Conservation (phyloP, 177 flowering plant genomes). For the Vitis hybrid region DNA sequence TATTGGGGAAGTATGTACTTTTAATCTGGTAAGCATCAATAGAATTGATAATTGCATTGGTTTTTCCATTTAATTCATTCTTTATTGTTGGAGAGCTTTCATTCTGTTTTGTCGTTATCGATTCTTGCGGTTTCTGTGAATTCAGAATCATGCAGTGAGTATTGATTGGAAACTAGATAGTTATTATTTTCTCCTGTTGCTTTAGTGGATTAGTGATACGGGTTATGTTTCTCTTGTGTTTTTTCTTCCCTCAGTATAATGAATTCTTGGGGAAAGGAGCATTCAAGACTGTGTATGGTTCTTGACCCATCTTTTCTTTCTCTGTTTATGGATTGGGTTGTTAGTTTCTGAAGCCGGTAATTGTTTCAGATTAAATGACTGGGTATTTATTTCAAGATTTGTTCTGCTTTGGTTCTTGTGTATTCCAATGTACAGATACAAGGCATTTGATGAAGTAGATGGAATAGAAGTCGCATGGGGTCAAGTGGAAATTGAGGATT, state of each 20-base stretch:
- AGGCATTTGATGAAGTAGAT: slow-evolving; percentile 83
- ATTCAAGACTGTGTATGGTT: slow-evolving; percentile 87
- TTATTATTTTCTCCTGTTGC: background rate
- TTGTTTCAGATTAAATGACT: background rate
- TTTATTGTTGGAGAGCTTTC: background rate
- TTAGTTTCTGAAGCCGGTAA: background rate
- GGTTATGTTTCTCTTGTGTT: slow-evolving; percentile 13
- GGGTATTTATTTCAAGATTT: background rate
- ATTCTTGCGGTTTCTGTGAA: background rate
- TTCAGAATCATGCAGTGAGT: background rate
- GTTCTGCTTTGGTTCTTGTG: slow-evolving; percentile 9
- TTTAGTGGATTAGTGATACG: slow-evolving; percentile 1
- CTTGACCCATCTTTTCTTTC: slow-evolving; percentile 15
- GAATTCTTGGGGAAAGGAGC: slow-evolving; percentile 86
- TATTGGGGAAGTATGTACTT: too few relatives aligned
- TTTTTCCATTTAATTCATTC: background rate
- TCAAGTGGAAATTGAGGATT: slow-evolving; percentile 60
- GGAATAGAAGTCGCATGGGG: slow-evolving; percentile 94
- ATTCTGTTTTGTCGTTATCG: background rate
- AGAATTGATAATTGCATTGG: background rate
- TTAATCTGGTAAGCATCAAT: too few relatives aligned
- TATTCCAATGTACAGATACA: slow-evolving; percentile 44
- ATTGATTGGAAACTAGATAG: background rate
- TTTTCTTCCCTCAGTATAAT: slow-evolving; percentile 52
- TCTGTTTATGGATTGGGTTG: background rate